Conservation (phyloP, 2,329 filamentous ascomycete genomes). For the Botrytis fragariae region DNA sequence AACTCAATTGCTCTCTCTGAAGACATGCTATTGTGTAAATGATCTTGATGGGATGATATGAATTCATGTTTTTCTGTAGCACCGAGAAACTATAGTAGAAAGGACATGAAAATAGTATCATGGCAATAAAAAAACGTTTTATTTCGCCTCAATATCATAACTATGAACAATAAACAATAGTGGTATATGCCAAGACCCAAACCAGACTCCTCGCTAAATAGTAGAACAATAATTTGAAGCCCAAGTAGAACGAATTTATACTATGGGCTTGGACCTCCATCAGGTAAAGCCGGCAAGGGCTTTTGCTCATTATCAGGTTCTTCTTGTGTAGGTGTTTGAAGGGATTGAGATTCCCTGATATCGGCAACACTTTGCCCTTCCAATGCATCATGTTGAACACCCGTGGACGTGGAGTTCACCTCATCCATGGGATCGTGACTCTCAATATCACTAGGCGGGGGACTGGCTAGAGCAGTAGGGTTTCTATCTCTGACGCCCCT, state of each 20-base stretch:
- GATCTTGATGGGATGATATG: not conserved
- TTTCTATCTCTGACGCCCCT: constrained; percentile 3
- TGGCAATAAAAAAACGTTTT: not conserved
- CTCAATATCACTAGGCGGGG: constrained; percentile 6
- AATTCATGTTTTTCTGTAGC: not conserved
- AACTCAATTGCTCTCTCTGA: not conserved
- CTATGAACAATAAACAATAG: not conserved
- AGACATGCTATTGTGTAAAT: not conserved
- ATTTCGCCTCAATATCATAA: not conserved
- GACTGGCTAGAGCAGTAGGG: not conserved
- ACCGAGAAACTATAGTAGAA: not conserved
- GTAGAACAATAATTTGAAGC: not conserved
- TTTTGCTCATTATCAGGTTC: not conserved
- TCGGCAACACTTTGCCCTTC: not conserved
- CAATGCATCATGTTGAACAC: not conserved
- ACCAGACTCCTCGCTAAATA: constrained; percentile 16
- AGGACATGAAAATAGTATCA: not conserved
- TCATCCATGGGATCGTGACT: constrained; percentile 9
- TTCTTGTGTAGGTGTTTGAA: not conserved
- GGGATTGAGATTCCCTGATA: not conserved
- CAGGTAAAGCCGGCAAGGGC: constrained; percentile 9
- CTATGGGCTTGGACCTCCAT: not conserved
- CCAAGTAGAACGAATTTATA: not conserved
- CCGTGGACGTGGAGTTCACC: not conserved
- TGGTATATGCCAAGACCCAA: constrained; percentile 8